phyloP scores from a whole-genome alignment of 2,329 filamentous ascomycete species.

The Penicillium sp. region DNA sequence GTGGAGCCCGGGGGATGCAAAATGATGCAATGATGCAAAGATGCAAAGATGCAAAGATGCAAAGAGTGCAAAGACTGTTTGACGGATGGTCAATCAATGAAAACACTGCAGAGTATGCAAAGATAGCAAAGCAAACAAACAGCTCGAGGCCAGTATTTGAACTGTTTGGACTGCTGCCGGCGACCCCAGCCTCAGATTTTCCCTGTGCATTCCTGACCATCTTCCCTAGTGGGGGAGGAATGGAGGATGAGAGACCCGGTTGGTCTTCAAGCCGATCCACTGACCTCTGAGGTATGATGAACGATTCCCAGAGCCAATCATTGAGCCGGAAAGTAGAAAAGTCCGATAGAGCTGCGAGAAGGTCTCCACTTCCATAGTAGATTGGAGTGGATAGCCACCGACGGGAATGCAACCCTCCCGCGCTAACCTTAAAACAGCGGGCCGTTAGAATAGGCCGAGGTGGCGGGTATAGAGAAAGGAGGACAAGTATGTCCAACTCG shows the following conservation, averaged over 20 bases:
- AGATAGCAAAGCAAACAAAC: conserved; percentile 42
- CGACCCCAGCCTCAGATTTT: conserved; percentile 35
- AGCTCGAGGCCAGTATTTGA: conserved; percentile 37
- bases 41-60: conserved; percentile 13
- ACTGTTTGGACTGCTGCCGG: conserved; percentile 37
- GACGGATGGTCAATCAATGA: conserved; percentile 34
- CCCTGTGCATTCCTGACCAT: conserved; percentile 31
- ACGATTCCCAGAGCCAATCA: conserved; percentile 25
- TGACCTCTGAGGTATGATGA: conserved; percentile 20
- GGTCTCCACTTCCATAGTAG: conserved; percentile 17
- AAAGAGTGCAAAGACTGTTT: conserved; percentile 28
- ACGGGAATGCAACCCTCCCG: conserved; percentile 31
- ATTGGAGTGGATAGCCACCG: conserved; percentile 29
- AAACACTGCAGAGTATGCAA: conserved; percentile 41
- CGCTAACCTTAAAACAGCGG: conserved; percentile 32
- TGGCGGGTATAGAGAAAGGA: conserved; percentile 19
- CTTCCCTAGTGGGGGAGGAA: conserved; percentile 34
- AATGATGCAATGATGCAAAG: conserved; percentile 14
- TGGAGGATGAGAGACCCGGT: conserved; percentile 24
- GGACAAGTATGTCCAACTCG: conserved; percentile 13
- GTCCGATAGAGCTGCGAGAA: conserved; percentile 25
- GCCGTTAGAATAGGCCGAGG: conserved; percentile 21
- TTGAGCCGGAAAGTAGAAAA: conserved; percentile 2
- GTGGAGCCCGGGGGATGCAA: conserved; percentile 15
- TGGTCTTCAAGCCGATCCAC: conserved; percentile 20